Evolutionary conservation across 106 monocot species (phyloP).

Genomic region (Acanthochlamys bracteata): DNA sequence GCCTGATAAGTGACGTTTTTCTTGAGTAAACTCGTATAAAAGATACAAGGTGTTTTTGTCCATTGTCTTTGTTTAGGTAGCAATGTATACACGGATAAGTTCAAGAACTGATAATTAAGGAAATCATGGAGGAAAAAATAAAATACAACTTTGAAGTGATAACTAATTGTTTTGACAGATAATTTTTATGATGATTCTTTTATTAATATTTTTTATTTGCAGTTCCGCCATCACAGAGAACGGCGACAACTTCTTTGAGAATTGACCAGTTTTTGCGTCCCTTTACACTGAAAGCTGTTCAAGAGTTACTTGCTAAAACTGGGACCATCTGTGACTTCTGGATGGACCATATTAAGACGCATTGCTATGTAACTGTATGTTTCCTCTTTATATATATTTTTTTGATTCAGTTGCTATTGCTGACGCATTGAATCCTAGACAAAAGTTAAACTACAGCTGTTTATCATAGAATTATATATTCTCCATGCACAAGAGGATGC

Average conservation of each 20-base stretch:
- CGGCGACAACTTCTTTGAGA: constrained; percentile 57
- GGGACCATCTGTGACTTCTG: constrained; percentile 38
- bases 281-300: constrained; percentile 47
- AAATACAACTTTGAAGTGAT: too few relatives aligned
- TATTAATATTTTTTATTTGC: constrained; percentile 6
- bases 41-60: too few relatives aligned
- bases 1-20: too few relatives aligned
- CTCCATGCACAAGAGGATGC: too few relatives aligned
- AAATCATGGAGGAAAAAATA: too few relatives aligned
- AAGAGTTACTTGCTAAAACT: constrained; percentile 32
- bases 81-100: too few relatives aligned
- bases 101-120: too few relatives aligned
- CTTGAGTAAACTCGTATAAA: too few relatives aligned
- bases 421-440: not conserved
- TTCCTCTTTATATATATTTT: not conserved
- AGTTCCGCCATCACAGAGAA: constrained; percentile 65
- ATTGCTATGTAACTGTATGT: constrained; percentile 48
- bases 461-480: too few relatives aligned
- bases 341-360: constrained; percentile 64
- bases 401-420: not conserved
- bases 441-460: too few relatives aligned
- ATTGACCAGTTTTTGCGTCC: constrained; percentile 73
- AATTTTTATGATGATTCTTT: not conserved
- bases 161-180: too few relatives aligned
- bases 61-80: too few relatives aligned